Percentiles rank a stretch among this genome's conserved stretches.
These are phyloP conservation scores for Aspergillus sojae DNA, from an alignment of 2,329 filamentous ascomycete species.

Conservation along the genomic window DNA sequence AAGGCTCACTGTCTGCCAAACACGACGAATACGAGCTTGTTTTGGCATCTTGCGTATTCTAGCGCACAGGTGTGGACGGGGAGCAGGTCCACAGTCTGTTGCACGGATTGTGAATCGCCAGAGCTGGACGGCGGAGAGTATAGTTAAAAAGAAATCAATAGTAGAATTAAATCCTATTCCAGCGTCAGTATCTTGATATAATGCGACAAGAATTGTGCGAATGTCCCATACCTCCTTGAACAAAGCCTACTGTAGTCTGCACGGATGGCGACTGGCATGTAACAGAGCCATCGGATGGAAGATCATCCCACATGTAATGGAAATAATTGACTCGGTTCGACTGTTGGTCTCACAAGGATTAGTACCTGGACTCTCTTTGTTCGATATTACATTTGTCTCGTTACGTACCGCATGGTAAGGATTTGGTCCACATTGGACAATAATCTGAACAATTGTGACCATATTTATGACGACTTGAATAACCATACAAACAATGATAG, in stretches of 20 bases:
- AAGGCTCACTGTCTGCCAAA: slow-evolving; percentile 40
- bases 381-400: not conserved
- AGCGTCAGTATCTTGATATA: not conserved
- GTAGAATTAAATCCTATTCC: slow-evolving; percentile 34
- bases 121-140: slow-evolving; percentile 36
- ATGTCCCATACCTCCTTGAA: not conserved
- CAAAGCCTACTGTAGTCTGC: not conserved
- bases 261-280: slow-evolving; percentile 29
- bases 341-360: slow-evolving; percentile 13
- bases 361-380: not conserved
- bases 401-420: not conserved
- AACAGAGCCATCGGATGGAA: slow-evolving; percentile 38
- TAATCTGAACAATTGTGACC: not conserved
- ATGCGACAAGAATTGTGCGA: not conserved
- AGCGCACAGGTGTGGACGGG: slow-evolving; percentile 26
- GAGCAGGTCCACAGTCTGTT: slow-evolving; percentile 24
- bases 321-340: slow-evolving; percentile 36
- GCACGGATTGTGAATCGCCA: slow-evolving; percentile 40
- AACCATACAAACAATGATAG: not conserved
- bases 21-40: slow-evolving; percentile 33
- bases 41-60: slow-evolving; percentile 33
- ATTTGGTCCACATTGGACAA: not conserved
- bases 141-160: slow-evolving; percentile 37
- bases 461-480: not conserved
- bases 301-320: slow-evolving; percentile 43